Evolutionary conservation across 2,329 filamentous ascomycete genomes (phyloP).

Genomic region (Talaromyces sp.): DNA sequence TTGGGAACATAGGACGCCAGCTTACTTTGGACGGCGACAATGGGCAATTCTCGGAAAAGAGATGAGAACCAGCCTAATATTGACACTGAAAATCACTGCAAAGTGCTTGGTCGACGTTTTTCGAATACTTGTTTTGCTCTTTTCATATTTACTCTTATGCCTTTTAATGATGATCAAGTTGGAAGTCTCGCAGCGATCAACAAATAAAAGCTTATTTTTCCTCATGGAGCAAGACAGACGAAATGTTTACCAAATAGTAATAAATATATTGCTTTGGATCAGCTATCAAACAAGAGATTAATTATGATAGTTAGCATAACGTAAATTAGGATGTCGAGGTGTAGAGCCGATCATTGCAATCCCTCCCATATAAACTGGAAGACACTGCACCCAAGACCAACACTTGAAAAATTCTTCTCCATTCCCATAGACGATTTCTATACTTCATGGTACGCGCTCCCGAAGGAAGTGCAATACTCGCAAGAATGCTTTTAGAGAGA

Average conservation of each 20-base stretch:
- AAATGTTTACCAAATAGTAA: background rate
- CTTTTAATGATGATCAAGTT: constrained; percentile 6
- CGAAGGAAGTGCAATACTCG: constrained; percentile 43
- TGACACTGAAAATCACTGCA: no score
- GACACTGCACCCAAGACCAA: constrained; percentile 59
- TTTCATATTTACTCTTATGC: background rate
- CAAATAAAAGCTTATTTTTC: background rate
- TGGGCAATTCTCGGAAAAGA: background rate
- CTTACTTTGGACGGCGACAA: constrained; percentile 51
- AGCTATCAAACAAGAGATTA: background rate
- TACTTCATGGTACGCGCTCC: constrained; percentile 49
- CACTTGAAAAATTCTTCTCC: constrained; percentile 46
- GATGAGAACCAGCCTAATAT: background rate
- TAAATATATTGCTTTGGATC: background rate
- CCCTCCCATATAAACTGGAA: constrained; percentile 49
- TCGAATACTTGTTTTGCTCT: background rate
- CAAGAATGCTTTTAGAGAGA: constrained; percentile 57
- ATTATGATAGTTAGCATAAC: background rate
- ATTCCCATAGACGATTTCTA: constrained; percentile 58
- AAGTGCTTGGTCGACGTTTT: background rate
- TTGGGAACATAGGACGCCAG: constrained; percentile 88
- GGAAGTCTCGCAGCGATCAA: background rate
- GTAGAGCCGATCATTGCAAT: constrained; percentile 60
- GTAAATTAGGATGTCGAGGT: constrained; percentile 24
- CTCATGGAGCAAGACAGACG: background rate